A percentile compares a stretch with the other conserved stretches of the same genome.
These are phyloP conservation scores for Acidomyces sp. DNA, from an alignment of 495 filamentous ascomycete species.

Conservation along the genomic window DNA sequence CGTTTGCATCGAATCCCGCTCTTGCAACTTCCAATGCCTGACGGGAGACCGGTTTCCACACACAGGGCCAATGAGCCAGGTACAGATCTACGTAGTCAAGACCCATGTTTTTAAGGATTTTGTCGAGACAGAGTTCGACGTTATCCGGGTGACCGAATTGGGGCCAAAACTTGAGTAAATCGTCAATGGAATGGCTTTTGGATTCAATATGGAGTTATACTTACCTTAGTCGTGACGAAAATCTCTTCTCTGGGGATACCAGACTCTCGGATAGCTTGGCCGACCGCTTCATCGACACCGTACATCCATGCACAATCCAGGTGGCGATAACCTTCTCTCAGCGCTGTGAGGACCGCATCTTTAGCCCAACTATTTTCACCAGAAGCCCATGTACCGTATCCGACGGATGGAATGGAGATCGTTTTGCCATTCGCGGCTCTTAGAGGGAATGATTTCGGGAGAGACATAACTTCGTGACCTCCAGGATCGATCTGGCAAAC, in stretches of 20 bases:
- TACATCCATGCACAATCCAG: constrained; percentile 50
- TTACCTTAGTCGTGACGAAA: constrained; percentile 23
- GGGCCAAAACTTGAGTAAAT: constrained; percentile 6
- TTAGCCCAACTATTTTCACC: constrained; percentile 13
- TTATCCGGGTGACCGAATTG: constrained; percentile 28
- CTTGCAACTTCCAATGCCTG: constrained; percentile 9
- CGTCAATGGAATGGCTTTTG: background rate
- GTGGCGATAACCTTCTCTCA: constrained; percentile 53
- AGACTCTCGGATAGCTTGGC: constrained; percentile 35
- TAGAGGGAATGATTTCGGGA: constrained; percentile 12
- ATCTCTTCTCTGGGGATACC: constrained; percentile 15
- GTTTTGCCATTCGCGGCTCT: constrained; percentile 10
- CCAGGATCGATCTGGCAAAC: no score
- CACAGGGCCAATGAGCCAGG: constrained; percentile 54
- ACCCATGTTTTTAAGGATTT: constrained; percentile 43
- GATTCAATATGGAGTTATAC: constrained; percentile 15
- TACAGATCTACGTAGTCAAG: constrained; percentile 60
- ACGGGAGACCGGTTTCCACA: constrained; percentile 6
- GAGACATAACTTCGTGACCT: no score
- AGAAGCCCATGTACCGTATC: constrained; percentile 20
- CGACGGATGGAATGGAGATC: constrained; percentile 18
- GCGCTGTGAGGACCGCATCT: constrained; percentile 40
- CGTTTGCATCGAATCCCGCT: background rate
- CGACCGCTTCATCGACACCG: constrained; percentile 44
- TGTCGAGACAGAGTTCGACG: constrained; percentile 37